A percentile compares a stretch with the other conserved stretches of the same genome.
Evolutionary conservation across 208 protist species (phyloP).

Genomic region (Leishmania tropica): DNA sequence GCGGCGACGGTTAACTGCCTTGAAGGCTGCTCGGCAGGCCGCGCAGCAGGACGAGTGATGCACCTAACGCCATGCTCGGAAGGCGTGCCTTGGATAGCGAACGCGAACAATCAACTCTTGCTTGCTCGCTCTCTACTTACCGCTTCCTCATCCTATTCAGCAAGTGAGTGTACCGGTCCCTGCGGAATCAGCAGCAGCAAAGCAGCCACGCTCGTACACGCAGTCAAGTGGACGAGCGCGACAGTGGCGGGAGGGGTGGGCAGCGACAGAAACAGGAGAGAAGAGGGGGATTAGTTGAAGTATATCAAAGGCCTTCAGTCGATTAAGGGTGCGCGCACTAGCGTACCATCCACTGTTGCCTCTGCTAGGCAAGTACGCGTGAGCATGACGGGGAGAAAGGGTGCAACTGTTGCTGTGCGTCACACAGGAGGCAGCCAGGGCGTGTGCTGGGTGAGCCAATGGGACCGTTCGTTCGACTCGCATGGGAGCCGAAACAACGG

Average conservation of each 20-base stretch:
- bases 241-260: not conserved
- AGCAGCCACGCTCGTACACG: not conserved
- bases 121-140: not conserved
- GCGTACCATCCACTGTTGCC: not conserved
- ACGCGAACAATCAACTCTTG: not conserved
- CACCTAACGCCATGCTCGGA: not conserved
- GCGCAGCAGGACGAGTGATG: conserved; percentile 8
- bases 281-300: not conserved
- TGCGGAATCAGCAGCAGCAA: not conserved
- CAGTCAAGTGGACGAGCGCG: not conserved
- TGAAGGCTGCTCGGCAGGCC: conserved; percentile 40
- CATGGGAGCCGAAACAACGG: not conserved
- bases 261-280: not conserved
- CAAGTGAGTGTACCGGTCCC: too few species aligned
- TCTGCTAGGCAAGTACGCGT: not conserved
- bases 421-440: not conserved
- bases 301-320: not conserved
- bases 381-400: not conserved
- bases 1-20: conserved; percentile 47
- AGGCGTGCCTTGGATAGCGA: not conserved
- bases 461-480: not conserved
- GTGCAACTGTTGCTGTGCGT: not conserved
- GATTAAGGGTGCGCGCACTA: not conserved
- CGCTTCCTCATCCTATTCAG: not conserved
- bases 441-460: not conserved